Base-by-base conservation (phyloP, 441 rosid genomes). In the Populus hybrid region DNA sequence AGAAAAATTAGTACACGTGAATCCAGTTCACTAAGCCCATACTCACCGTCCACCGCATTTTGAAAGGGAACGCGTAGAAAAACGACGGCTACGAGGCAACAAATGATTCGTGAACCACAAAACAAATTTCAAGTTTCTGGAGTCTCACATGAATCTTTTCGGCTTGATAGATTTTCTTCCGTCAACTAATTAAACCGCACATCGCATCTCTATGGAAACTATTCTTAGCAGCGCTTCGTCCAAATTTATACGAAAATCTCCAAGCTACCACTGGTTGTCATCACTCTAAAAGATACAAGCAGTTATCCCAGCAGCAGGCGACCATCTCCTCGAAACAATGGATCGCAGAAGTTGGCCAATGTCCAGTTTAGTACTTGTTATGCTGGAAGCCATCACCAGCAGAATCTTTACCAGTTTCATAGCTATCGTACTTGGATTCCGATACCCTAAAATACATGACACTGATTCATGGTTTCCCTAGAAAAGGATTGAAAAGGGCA, bases 1-100 rank as follows among this genome's bases (percentile, higher is more conserved):
- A 12, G 57, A 46, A 4, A 46, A 4, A 46, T 16, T 1, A 4
- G 6, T 14, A 46, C 57, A 46, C 6, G 0, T 0, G 38, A 35
- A 7, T 35, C 38, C 38, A 35, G 6, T 35, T 35, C 6, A 5
- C 38, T 35, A 7, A 35, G 38, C 38, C 38, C 38, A 35, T 18
- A 4, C 38, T 35, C 38, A 35, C 38, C 38, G 6, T 11, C 5
- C 57, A 4, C 18, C 57, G 16, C 53, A 46, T 12, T 14, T 12
- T 46, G 57, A 46, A 46, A 0, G 57, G 1, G 6, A 4, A 46
- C 6, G 19, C 0, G 0, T 14, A 16, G 7, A 14, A 0, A 46
- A 46, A 46, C 19, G 19, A 46, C 18, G 7, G 57, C 57, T 12
- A 46, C 57, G 57, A 14, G 57, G 57, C 19, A 46, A 12, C 19